A percentile compares a stretch with the other conserved stretches of the same genome.
Evolutionary conservation across 352 stramenopile genomes (phyloP).

Genomic region (Phytophthora sojae): DNA sequence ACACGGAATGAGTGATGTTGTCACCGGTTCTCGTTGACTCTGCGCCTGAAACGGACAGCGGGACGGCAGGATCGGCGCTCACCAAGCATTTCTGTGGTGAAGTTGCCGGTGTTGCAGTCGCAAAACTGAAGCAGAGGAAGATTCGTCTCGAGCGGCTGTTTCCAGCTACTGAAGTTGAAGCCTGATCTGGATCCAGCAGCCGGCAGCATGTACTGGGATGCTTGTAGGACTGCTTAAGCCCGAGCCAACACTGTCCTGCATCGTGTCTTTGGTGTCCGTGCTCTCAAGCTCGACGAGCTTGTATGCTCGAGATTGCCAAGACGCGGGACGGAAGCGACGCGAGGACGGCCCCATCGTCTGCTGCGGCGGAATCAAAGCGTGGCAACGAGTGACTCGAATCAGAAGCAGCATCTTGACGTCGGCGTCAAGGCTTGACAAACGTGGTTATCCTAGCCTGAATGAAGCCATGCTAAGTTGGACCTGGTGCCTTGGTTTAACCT

Average conservation of each 20-base stretch:
- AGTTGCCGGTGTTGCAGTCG: not conserved
- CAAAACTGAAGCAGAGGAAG: constrained; percentile 15
- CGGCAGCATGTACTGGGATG: not conserved
- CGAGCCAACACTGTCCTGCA: not conserved
- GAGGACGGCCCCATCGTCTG: constrained; percentile 15
- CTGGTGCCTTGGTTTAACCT: not conserved
- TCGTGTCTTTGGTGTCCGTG: constrained; percentile 28
- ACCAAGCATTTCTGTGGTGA: constrained; percentile 1
- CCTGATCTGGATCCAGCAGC: not conserved
- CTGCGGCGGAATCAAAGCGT: constrained; percentile 15
- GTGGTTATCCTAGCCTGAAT: too few species aligned
- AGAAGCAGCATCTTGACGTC: constrained; percentile 7
- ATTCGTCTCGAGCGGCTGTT: constrained; percentile 1
- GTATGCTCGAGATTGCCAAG: constrained; percentile 9
- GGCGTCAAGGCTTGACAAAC: not conserved
- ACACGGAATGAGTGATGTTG: constrained; percentile 5
- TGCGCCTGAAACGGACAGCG: constrained; percentile 14
- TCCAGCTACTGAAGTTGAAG: constrained; percentile 9
- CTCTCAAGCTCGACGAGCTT: constrained; percentile 5
- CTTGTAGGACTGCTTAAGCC: not conserved
- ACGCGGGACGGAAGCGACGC: constrained; percentile 7
- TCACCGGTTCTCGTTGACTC: constrained; percentile 2
- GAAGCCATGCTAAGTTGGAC: too few species aligned
- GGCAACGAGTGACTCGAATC: constrained; percentile 7
- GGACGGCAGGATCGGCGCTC: constrained; percentile 5